These are phyloP conservation scores for Calonectria hongkongensis DNA, from an alignment of 2,329 filamentous ascomycete genomes.

Conservation along the genomic window DNA sequence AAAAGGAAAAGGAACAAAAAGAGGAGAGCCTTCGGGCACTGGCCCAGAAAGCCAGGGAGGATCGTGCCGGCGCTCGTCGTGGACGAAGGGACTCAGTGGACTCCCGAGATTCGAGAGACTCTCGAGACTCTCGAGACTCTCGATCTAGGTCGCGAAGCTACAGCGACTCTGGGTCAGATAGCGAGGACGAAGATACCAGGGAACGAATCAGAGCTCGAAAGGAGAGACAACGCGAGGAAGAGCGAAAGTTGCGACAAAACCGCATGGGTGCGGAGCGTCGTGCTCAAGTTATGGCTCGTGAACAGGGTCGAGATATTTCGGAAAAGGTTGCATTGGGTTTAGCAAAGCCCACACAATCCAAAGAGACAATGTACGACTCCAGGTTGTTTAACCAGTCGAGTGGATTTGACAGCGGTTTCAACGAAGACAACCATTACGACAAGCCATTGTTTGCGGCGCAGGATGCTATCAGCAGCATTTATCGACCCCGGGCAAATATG, in stretches of 20 bases:
- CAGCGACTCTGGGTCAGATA: conserved; percentile 70
- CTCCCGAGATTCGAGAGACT: conserved; percentile 63
- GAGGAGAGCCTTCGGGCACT: conserved; percentile 92
- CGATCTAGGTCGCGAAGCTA: conserved; percentile 68
- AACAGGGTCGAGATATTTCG: conserved; percentile 97
- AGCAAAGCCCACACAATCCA: conserved; percentile 93
- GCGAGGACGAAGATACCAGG: conserved; percentile 81
- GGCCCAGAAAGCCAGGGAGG: conserved; percentile 93
- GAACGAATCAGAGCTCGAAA: conserved; percentile 86
- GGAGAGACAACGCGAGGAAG: conserved; percentile 87
- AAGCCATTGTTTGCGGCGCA: conserved; percentile 97
- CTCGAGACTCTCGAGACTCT: conserved; percentile 61
- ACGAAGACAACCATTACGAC: conserved; percentile 98
- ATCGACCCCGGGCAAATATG: conserved; percentile 85
- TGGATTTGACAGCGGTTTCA: conserved; percentile 93
- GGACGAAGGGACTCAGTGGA: conserved; percentile 61
- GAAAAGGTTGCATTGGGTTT: conserved; percentile 97
- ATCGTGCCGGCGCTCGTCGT: conserved; percentile 75
- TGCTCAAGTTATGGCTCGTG: conserved; percentile 93
- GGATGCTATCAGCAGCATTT: conserved; percentile 95
- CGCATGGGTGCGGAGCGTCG: conserved; percentile 96
- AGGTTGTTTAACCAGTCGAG: conserved; percentile 95
- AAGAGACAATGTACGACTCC: conserved; percentile 98
- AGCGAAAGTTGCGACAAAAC: conserved; percentile 92
- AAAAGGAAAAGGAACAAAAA: conserved; percentile 96